Conservation (phyloP, 495 filamentous ascomycete species). For the Parmelia sp. region DNA sequence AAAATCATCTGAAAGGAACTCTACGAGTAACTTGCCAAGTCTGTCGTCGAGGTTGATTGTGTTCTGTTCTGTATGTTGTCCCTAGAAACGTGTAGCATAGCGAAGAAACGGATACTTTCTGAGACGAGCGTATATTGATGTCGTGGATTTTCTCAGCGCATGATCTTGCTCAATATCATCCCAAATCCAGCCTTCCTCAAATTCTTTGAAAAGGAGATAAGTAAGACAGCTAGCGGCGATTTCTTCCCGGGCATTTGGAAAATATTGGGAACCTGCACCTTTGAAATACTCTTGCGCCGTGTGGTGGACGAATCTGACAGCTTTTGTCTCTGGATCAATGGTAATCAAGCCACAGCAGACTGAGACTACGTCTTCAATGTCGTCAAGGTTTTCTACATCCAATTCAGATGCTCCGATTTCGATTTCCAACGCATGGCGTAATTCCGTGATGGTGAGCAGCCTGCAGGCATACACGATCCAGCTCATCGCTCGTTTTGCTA, state of each 20-base stretch:
- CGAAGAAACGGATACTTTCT: neutral
- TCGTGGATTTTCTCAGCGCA: no score
- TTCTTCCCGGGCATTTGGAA: neutral
- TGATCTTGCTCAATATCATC: neutral
- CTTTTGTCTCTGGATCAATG: conserved; percentile 8
- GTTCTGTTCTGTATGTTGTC: neutral
- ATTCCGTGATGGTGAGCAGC: conserved; percentile 13
- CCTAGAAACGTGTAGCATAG: neutral
- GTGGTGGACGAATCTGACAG: conserved; percentile 26
- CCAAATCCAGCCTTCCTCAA: neutral
- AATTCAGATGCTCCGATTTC: conserved; percentile 18
- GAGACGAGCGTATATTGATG: neutral
- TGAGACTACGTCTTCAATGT: conserved; percentile 15
- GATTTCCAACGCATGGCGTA: conserved; percentile 29
- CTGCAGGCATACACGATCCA: conserved; percentile 24
- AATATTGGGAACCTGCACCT: neutral
- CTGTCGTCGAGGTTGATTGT: neutral
- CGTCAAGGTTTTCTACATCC: conserved; percentile 23
- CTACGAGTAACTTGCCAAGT: neutral
- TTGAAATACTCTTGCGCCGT: conserved; percentile 26
- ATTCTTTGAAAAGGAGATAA: neutral
- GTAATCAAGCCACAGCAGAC: conserved; percentile 27
- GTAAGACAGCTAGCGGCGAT: conserved; percentile 9
- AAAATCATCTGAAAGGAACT: neutral
- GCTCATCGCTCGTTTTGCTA: conserved; percentile 16